Evolutionary conservation across 2,329 filamentous ascomycete genomes (phyloP).

Genomic region (Byssothecium circinans): DNA sequence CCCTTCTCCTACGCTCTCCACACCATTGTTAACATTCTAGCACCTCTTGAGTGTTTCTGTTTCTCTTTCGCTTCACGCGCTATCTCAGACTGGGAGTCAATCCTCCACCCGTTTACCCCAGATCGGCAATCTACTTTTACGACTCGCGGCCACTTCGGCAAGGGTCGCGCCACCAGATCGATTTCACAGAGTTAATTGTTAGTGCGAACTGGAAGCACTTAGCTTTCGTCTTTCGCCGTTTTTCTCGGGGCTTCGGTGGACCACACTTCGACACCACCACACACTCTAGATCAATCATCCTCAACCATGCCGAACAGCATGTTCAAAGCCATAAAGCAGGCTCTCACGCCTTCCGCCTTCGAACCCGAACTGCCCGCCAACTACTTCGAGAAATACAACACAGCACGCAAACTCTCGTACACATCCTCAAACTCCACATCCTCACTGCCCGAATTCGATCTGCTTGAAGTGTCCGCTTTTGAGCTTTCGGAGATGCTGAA

Average conservation of each 20-base stretch:
- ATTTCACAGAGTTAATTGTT: no score
- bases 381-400: conserved; percentile 20
- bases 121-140: no score
- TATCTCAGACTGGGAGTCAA: not conserved
- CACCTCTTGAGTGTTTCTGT: no score
- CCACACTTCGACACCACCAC: not conserved
- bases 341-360: conserved; percentile 28
- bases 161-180: not conserved
- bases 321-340: conserved; percentile 31
- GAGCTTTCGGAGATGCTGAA: conserved; percentile 37
- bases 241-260: not conserved
- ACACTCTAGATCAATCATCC: not conserved
- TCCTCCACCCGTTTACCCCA: not conserved
- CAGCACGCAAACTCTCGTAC: conserved; percentile 29
- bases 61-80: not conserved
- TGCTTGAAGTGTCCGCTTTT: conserved; percentile 33
- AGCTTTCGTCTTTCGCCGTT: not conserved
- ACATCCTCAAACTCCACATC: conserved; percentile 28
- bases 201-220: no score
- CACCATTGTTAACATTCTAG: not conserved
- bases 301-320: conserved; percentile 14
- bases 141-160: not conserved
- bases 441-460: conserved; percentile 36
- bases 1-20: not conserved
- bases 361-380: conserved; percentile 22